phyloP scores from a whole-genome alignment of 331 rosid genomes.

The Rhamnella rubrinervis region DNA sequence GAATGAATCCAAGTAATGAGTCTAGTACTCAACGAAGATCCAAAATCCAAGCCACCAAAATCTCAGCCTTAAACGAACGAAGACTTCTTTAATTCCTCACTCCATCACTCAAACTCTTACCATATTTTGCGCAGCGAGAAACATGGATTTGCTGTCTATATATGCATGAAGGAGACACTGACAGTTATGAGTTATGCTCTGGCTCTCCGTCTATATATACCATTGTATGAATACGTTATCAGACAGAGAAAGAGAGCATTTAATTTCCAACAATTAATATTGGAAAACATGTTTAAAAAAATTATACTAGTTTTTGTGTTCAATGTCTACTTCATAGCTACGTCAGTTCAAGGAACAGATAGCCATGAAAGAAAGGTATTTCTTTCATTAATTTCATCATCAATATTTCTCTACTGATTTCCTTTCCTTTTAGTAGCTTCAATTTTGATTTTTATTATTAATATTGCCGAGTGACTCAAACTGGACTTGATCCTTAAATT shows the following conservation, averaged over 20 bases:
- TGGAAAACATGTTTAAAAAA: constrained; percentile 6
- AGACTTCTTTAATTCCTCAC: background rate
- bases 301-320: constrained; percentile 10
- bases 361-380: constrained; percentile 44
- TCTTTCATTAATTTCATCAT: background rate
- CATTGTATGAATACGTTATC: no score
- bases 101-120: background rate
- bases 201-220: no score
- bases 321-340: constrained; percentile 13
- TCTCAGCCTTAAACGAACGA: constrained; percentile 32
- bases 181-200: no score
- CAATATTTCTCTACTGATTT: background rate
- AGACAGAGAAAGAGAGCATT: no score
- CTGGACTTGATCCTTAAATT: constrained; percentile 10
- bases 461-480: background rate
- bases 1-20: no score
- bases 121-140: background rate
- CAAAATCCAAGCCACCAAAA: constrained; percentile 58
- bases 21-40: constrained; percentile 27
- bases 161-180: no score
- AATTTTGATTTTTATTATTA: constrained; percentile 1
- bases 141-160: no score
- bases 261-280: background rate
- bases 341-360: constrained; percentile 25
- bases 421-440: background rate